Base-by-base conservation (phyloP, 208 protist species). In the Leishmania guyanensis region DNA sequence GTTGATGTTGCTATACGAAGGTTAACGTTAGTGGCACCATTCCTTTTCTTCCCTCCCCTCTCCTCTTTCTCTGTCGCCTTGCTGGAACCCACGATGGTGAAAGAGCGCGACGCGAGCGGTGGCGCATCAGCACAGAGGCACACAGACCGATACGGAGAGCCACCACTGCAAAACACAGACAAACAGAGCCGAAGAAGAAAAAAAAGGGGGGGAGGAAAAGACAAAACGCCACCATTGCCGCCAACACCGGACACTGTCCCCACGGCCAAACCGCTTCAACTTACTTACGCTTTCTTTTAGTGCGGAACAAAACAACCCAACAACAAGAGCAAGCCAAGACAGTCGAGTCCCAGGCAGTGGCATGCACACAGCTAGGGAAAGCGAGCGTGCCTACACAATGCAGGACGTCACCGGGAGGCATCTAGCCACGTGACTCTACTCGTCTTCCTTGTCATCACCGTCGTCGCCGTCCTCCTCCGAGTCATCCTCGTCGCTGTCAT, bases 401-500 rank as follows among this genome's bases (percentile, higher is more conserved):
- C 66, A 48, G 17, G 39, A 50, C 66, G 16, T 22, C 36, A 22
- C n/a, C 20, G 50, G n/a, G 17, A 3, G 14, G 12, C 48, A 56
- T n/a, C 14, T 48, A 54, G 16, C 50, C 17, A 43, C n/a, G 43
- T 10, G 12, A 46, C 79, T 81, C 53, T 94, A 86, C 58, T 90
- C 86, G 70, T 89, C 88, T 36, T 91, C 85, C 53, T 91, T 85
- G 50, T 92, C 89, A n/a, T 88, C 88, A 2, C 86, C 86, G 16
- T 86, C 79, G 10, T 89, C 83, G 12, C 87, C 88, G 14, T 91
- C 88, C 22, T 92, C 85, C 10, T 92, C 91, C 26, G 87, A 86
- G 22, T 95, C 90, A 1, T 92, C 90, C 5, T 94, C 91, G 9
- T 94, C 90, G 36, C 93, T 89, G 16, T 94, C 90, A 20, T 93